phyloP scores from a whole-genome alignment of 1,284 basidiomycete species.

The Cryptococcus maquisensis region DNA sequence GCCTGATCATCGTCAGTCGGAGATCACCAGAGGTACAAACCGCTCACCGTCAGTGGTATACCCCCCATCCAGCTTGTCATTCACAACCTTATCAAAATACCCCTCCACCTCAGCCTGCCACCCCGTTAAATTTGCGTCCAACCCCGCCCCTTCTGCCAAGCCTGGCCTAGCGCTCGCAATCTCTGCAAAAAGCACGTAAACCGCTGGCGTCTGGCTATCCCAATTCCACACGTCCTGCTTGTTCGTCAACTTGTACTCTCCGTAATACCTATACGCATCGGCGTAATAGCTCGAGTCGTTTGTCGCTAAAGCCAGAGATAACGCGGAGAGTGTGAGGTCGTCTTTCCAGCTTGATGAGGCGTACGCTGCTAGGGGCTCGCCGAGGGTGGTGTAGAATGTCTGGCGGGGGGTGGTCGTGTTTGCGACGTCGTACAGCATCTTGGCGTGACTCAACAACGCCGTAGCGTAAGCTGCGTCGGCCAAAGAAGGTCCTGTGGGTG shows the following conservation, averaged over 20 bases:
- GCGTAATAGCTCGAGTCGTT: conserved; percentile 60
- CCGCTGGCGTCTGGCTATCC: conserved; percentile 74
- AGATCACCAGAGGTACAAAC: not conserved
- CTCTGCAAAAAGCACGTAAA: conserved; percentile 64
- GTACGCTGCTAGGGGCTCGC: conserved; percentile 63
- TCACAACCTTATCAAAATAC: conserved; percentile 71
- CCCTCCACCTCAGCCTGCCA: conserved; percentile 70
- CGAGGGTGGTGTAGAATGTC: conserved; percentile 56
- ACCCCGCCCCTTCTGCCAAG: conserved; percentile 56
- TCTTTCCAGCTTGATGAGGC: conserved; percentile 59
- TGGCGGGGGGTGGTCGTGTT: conserved; percentile 51
- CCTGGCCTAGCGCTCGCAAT: conserved; percentile 51
- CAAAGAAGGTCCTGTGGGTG: conserved; percentile 61
- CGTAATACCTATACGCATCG: conserved; percentile 64
- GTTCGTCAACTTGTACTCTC: conserved; percentile 56
- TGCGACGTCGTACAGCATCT: conserved; percentile 69
- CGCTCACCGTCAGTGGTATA: conserved; percentile 56
- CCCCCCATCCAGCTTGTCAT: conserved; percentile 55
- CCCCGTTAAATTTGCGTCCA: conserved; percentile 56
- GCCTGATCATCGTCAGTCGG: conserved; percentile 49
- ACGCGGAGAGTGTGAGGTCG: conserved; percentile 58
- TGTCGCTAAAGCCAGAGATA: conserved; percentile 70
- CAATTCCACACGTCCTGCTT: conserved; percentile 73
- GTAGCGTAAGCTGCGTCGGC: conserved; percentile 67
- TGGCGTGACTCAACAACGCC: conserved; percentile 66